Evolutionary conservation across 2,329 filamentous ascomycete species (phyloP), one percentile per base, ranked within the genome.

Genomic region (Aphanocladium album): DNA sequence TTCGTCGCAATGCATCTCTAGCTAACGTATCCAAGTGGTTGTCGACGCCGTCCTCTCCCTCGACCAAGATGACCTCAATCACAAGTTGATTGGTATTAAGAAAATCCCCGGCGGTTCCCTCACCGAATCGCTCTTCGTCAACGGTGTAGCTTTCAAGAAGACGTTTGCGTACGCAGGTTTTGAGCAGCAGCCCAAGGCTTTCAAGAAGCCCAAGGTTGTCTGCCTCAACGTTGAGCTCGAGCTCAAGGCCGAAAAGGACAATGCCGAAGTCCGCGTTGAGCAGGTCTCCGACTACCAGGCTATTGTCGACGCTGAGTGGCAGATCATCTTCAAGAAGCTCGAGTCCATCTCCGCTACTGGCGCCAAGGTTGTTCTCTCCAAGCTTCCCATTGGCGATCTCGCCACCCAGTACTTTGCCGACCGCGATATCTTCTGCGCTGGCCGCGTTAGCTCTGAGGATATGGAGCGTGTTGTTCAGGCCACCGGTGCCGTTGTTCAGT

Each of bases 261-360:
- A 99, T 71, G 95, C 95, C 62, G 95, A 99, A 80, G 92, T 99
- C 65, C 89, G 95, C 62, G 93, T 99, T 62, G 95, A 98, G 78
- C 93, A 98, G 77, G 95, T 99, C 57, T 96, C 93, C 21, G 95
- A 99, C 79, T 99, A 99, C 80, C 95, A 99, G 79, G 95, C 95
- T 64, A 97, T 99, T 68, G 95, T 99, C 73, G 95, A 99, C 72
- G 95, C 95, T 33, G 95, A 99, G 78, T 99, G 95, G 95, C 92
- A 97, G 77, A 99, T 99, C 73, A 99, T 99, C 76, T 98, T 89
- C 86, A 93, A 97, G 82, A 99, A 99, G 83, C 90, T 99, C 74
- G 95, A 99, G 80, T 91, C 93, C 53, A 80, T 96, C 58, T 85
- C 93, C 83, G 88, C 93, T 77, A 97, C 93, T 6, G 95, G 95